These are phyloP conservation scores for Metarhizium humberi DNA, from an alignment of 2,329 filamentous ascomycete species.

Conservation along the genomic window DNA sequence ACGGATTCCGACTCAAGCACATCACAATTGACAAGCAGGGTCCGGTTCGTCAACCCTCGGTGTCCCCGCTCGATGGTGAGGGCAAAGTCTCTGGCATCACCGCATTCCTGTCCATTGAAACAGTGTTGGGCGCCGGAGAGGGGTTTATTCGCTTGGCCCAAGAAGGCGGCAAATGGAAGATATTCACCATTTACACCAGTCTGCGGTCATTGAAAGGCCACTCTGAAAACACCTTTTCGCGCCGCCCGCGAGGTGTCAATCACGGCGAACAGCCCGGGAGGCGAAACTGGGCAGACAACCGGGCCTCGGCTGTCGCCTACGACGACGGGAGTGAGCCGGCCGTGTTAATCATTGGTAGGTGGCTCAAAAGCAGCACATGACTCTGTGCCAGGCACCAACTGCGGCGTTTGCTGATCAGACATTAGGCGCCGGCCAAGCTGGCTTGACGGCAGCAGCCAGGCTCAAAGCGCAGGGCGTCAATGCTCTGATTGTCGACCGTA, in stretches of 20 bases:
- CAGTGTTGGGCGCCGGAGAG: conserved; percentile 41
- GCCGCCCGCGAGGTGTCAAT: conserved; percentile 44
- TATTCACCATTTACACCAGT: conserved; percentile 54
- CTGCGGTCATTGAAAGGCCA: conserved; percentile 44
- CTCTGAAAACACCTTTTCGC: conserved; percentile 37
- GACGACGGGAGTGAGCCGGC: conserved; percentile 37
- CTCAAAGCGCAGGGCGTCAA: conserved; percentile 49
- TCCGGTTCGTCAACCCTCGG: conserved; percentile 31
- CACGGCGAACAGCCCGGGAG: conserved; percentile 42
- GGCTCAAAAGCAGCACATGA: neutral
- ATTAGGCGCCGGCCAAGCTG: conserved; percentile 49
- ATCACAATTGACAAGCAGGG: conserved; percentile 38
- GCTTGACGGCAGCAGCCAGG: conserved; percentile 46
- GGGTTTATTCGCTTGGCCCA: conserved; percentile 46
- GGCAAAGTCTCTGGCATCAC: conserved; percentile 43
- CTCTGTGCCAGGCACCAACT: too few species aligned
- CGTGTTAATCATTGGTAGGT: conserved; percentile 52
- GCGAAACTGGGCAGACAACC: conserved; percentile 52
- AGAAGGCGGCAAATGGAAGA: conserved; percentile 42
- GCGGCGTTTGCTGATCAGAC: neutral
- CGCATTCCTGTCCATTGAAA: conserved; percentile 46
- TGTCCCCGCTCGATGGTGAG: conserved; percentile 36
- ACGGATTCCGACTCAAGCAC: conserved; percentile 31
- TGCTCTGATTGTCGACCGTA: conserved; percentile 48
- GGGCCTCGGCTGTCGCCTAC: conserved; percentile 38